Evolutionary conservation across 352 stramenopile species (phyloP).

Genomic region (Phytophthora ohioensis): DNA sequence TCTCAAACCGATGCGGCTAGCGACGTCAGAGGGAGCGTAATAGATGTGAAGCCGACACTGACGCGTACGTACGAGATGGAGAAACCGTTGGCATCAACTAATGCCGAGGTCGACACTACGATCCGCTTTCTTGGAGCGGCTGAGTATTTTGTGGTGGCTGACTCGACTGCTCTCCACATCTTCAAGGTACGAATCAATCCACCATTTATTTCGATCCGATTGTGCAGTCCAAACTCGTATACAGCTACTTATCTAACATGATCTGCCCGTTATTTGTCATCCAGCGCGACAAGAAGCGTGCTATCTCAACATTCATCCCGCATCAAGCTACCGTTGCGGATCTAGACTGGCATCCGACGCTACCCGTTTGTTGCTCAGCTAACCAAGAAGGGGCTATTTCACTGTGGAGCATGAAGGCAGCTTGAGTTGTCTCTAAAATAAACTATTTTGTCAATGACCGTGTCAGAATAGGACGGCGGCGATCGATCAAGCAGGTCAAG

Average conservation of each 20-base stretch:
- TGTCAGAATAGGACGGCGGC: conserved; percentile 23
- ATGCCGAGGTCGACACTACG: conserved; percentile 25
- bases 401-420: conserved; percentile 47
- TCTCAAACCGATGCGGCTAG: conserved; percentile 23
- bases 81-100: conserved; percentile 6
- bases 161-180: conserved; percentile 38
- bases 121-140: conserved; percentile 46
- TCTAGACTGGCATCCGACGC: conserved; percentile 52
- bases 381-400: conserved; percentile 48
- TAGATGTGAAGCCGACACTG: conserved; percentile 37
- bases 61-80: conserved; percentile 43
- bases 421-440: conserved; percentile 35
- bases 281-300: conserved; percentile 34
- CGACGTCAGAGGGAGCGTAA: conserved; percentile 42
- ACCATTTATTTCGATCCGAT: too few species aligned
- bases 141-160: conserved; percentile 50
- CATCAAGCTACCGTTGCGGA: conserved; percentile 38
- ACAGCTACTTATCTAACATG: conserved; percentile 5
- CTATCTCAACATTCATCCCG: conserved; percentile 37
- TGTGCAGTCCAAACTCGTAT: neutral
- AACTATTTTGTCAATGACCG: conserved; percentile 34
- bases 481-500: conserved; percentile 12
- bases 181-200: conserved; percentile 44
- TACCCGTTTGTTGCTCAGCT: conserved; percentile 46
- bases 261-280: conserved; percentile 12